Percentiles rank a stretch among this genome's conserved stretches.
These are phyloP conservation scores for Hebeloma cylindrosporum DNA, from an alignment of 768 basidiomycete genomes.

Conservation along the genomic window DNA sequence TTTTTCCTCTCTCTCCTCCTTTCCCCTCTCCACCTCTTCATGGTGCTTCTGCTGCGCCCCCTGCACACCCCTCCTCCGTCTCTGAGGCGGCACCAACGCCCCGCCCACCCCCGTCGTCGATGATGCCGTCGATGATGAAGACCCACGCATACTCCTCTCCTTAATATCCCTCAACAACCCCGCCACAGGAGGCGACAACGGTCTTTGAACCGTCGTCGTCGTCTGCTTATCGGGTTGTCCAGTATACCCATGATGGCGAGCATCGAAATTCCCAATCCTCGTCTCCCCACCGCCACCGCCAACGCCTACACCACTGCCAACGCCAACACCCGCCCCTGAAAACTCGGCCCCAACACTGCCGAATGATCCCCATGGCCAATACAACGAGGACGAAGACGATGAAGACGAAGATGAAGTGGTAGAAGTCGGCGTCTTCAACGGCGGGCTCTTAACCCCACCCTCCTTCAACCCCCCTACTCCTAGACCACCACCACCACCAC, in stretches of 20 bases:
- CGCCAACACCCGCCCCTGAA: background rate
- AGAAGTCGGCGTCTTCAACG: background rate
- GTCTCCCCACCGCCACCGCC: conserved; percentile 4
- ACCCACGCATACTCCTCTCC: conserved; percentile 25
- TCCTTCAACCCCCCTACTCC: background rate
- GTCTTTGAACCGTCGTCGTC: background rate
- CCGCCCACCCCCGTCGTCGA: background rate
- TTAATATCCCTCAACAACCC: conserved; percentile 23
- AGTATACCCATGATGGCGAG: background rate
- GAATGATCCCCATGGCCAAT: conserved; percentile 26
- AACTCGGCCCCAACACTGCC: conserved; percentile 1
- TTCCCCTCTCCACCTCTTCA: background rate
- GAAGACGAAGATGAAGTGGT: no score
- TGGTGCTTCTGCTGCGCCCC: conserved; percentile 2
- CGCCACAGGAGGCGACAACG: background rate
- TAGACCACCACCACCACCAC: background rate
- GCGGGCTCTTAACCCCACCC: background rate
- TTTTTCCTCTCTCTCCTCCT: background rate
- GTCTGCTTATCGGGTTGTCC: background rate
- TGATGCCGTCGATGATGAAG: background rate
- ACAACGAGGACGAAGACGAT: no score
- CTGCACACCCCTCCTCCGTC: background rate
- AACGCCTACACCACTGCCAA: background rate
- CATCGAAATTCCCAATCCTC: background rate
- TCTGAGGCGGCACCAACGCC: conserved; percentile 8